phyloP scores from a whole-genome alignment of 2,329 filamentous ascomycete species.

The Tolypocladium guangdongense region DNA sequence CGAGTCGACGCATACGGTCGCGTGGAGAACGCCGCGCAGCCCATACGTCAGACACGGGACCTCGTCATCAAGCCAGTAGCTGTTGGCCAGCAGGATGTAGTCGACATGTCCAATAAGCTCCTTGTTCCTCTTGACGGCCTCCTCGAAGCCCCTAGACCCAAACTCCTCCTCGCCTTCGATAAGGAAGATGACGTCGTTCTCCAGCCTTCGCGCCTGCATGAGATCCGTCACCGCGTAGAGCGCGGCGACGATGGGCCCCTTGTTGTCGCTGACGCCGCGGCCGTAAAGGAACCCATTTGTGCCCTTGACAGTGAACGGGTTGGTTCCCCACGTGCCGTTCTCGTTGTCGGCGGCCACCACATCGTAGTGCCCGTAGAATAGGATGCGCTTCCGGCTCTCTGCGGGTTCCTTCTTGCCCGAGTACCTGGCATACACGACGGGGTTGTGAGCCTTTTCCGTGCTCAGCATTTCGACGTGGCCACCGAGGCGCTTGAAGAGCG shows the following conservation, averaged over 20 bases:
- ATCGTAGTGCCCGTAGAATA: conserved; percentile 98
- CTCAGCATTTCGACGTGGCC: conserved; percentile 86
- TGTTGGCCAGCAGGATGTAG: conserved; percentile 92
- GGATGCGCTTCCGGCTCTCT: conserved; percentile 65
- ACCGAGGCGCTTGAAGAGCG: conserved; percentile 84
- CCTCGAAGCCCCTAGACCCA: conserved; percentile 81
- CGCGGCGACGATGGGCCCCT: conserved; percentile 88
- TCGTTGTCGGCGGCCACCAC: conserved; percentile 84
- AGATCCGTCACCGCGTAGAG: conserved; percentile 89
- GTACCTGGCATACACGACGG: conserved; percentile 88
- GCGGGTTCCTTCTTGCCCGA: conserved; percentile 58
- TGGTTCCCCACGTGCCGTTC: conserved; percentile 70
- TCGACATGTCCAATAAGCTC: conserved; percentile 80
- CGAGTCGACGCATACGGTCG: conserved; percentile 79
- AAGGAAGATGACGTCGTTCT: conserved; percentile 83
- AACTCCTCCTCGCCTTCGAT: conserved; percentile 97
- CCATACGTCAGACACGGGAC: conserved; percentile 94
- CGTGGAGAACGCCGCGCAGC: conserved; percentile 84
- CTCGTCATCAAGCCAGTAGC: conserved; percentile 96
- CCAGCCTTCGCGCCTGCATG: conserved; percentile 69
- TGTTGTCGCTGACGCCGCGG: conserved; percentile 94
- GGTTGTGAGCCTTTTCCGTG: conserved; percentile 69
- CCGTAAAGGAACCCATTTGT: conserved; percentile 90
- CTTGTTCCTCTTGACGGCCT: conserved; percentile 71
- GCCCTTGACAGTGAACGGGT: conserved; percentile 84